Evolutionary conservation across 1,284 basidiomycete genomes (phyloP).

Genomic region (Apiotrichum akiyoshidainum): DNA sequence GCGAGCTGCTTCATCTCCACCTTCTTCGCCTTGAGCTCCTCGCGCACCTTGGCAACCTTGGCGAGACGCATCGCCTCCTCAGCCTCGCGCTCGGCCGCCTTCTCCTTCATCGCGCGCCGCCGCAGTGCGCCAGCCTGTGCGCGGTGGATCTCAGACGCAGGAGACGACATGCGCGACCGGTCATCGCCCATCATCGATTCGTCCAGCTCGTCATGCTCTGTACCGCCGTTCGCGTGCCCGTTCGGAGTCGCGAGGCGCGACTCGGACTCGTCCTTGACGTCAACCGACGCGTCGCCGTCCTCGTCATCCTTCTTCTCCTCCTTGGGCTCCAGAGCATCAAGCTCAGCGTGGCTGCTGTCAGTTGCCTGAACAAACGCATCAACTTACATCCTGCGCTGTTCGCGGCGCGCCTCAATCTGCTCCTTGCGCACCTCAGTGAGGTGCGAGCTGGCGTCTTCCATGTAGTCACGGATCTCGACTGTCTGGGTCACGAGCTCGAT

Average conservation of each 20-base stretch:
- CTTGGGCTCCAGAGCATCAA: slow-evolving; percentile 47
- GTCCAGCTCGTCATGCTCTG: slow-evolving; percentile 47
- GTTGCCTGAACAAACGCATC: neutral
- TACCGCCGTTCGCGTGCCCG: slow-evolving; percentile 25
- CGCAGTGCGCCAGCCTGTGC: slow-evolving; percentile 26
- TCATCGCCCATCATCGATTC: slow-evolving; percentile 22
- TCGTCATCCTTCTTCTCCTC: slow-evolving; percentile 52
- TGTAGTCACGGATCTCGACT: slow-evolving; percentile 76
- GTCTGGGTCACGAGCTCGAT: slow-evolving; percentile 86
- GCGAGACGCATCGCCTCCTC: slow-evolving; percentile 63
- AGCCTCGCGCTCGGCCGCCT: slow-evolving; percentile 46
- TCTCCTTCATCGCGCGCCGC: slow-evolving; percentile 45
- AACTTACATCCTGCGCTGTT: slow-evolving; percentile 78
- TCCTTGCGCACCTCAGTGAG: slow-evolving; percentile 91
- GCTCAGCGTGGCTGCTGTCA: slow-evolving; percentile 46
- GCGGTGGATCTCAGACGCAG: slow-evolving; percentile 7
- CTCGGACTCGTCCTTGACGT: slow-evolving; percentile 24
- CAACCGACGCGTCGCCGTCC: slow-evolving; percentile 58
- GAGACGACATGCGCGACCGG: slow-evolving; percentile 12
- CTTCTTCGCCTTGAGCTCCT: slow-evolving; percentile 35
- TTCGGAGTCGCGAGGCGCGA: slow-evolving; percentile 29
- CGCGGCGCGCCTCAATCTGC: slow-evolving; percentile 87
- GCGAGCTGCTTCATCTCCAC: slow-evolving; percentile 33
- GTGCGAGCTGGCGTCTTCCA: slow-evolving; percentile 85
- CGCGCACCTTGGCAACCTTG: slow-evolving; percentile 52